phyloP scores from a whole-genome alignment of 2,329 filamentous ascomycete genomes.

The Phaeosphaeria sp. region DNA sequence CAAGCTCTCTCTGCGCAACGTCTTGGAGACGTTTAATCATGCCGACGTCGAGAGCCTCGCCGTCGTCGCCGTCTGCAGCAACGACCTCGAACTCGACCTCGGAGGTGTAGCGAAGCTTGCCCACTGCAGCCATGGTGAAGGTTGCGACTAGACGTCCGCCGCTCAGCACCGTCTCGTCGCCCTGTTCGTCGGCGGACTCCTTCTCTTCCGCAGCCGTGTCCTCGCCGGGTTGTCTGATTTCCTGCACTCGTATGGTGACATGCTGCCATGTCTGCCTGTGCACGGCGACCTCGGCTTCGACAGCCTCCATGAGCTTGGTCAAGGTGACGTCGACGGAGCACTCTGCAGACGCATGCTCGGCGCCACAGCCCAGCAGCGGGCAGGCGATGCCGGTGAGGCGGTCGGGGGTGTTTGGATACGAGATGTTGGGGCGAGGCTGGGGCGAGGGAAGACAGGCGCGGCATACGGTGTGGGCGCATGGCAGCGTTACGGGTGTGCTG shows the following conservation, averaged over 20 bases:
- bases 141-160: conserved; percentile 70
- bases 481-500: conserved; percentile 73
- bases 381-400: conserved; percentile 76
- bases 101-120: conserved; percentile 63
- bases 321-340: conserved; percentile 79
- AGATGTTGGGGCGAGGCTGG: conserved; percentile 71
- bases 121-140: conserved; percentile 69
- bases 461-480: conserved; percentile 83
- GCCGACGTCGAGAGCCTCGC: conserved; percentile 53
- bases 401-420: conserved; percentile 74
- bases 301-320: conserved; percentile 68
- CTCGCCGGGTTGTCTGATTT: conserved; percentile 42
- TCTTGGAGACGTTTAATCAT: conserved; percentile 67
- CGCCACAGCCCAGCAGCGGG: conserved; percentile 69
- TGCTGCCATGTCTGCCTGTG: conserved; percentile 42
- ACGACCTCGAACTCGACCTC: conserved; percentile 60
- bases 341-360: conserved; percentile 77
- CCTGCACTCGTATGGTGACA: conserved; percentile 50
- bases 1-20: conserved; percentile 71
- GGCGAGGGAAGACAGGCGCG: conserved; percentile 73
- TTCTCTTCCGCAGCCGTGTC: conserved; percentile 40
- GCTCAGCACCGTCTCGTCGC: conserved; percentile 52
- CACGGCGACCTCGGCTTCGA: conserved; percentile 58
- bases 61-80: conserved; percentile 45
- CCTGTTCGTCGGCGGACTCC: conserved; percentile 43